These are phyloP conservation scores for Phellopilus nigrolimitatus DNA, from an alignment of 1,284 basidiomycete genomes.

Conservation along the genomic window DNA sequence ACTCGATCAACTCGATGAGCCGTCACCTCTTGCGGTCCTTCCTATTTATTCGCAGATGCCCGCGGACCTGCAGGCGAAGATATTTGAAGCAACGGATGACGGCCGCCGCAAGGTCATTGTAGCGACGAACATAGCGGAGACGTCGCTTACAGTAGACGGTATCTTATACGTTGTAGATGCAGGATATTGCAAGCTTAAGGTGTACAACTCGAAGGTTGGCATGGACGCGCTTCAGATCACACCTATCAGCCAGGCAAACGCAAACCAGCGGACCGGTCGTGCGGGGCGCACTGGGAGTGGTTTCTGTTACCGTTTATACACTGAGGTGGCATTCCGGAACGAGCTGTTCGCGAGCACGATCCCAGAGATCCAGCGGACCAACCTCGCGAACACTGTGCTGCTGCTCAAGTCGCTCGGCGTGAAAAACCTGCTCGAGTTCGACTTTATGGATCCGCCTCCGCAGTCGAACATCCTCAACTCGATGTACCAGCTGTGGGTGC, in stretches of 20 bases:
- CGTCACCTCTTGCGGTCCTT: slow-evolving; percentile 79
- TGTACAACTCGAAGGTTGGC: slow-evolving; percentile 98
- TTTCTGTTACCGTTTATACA: slow-evolving; percentile 92
- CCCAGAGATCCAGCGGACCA: slow-evolving; percentile 64
- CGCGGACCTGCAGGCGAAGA: slow-evolving; percentile 96
- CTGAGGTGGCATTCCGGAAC: slow-evolving; percentile 86
- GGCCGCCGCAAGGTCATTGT: slow-evolving; percentile 96
- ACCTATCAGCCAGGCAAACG: slow-evolving; percentile 97
- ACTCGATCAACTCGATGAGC: slow-evolving; percentile 86
- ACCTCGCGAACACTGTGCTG: slow-evolving; percentile 61
- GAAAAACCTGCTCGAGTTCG: slow-evolving; percentile 58
- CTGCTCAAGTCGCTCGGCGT: slow-evolving; percentile 58
- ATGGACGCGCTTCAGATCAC: slow-evolving; percentile 99
- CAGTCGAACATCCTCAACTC: slow-evolving; percentile 93
- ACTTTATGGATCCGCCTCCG: slow-evolving; percentile 47
- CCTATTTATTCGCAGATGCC: slow-evolving; percentile 99
- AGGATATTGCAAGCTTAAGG: slow-evolving; percentile 96
- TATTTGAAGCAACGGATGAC: slow-evolving; percentile 93
- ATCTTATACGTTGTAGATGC: slow-evolving; percentile 97
- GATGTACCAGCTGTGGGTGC: slow-evolving; percentile 99
- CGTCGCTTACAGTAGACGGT: slow-evolving; percentile 95
- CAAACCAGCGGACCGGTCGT: slow-evolving; percentile 91
- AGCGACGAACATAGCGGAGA: slow-evolving; percentile 99
- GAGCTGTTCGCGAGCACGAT: slow-evolving; percentile 80
- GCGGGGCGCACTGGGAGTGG: slow-evolving; percentile 95